Conservation (phyloP, 1,284 basidiomycete species). For the Cryptococcus sp. region DNA sequence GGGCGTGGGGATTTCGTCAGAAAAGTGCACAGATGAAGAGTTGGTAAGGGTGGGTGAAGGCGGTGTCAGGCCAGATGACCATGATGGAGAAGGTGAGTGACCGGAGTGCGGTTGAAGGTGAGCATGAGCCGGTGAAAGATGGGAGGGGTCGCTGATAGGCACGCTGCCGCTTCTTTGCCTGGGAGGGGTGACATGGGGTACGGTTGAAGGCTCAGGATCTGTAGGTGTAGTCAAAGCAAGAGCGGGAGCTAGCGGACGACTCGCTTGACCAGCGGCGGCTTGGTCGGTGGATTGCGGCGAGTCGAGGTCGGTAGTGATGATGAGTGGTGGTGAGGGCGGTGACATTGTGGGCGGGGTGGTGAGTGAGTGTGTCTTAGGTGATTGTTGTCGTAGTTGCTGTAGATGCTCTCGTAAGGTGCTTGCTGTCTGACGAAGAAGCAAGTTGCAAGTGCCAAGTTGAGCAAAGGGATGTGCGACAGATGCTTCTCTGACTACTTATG, state of each 20-base stretch:
- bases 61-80: slow-evolving; percentile 31
- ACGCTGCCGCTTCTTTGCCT: slow-evolving; percentile 14
- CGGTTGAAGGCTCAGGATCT: slow-evolving; percentile 1
- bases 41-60: slow-evolving; percentile 45
- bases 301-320: slow-evolving; percentile 45
- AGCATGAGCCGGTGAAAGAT: slow-evolving; percentile 30
- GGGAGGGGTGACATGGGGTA: slow-evolving; percentile 12
- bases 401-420: too few species aligned
- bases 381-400: too few species aligned
- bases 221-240: too few species aligned
- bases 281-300: slow-evolving; percentile 6
- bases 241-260: too few species aligned
- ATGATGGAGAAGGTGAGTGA: slow-evolving; percentile 25
- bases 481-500: too few species aligned
- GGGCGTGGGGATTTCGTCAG: slow-evolving; percentile 36
- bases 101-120: slow-evolving; percentile 12
- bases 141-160: slow-evolving; percentile 19
- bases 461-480: too few species aligned
- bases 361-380: too few species aligned
- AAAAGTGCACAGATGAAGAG: slow-evolving; percentile 41
- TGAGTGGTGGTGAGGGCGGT: slow-evolving; percentile 31
- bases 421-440: too few species aligned
- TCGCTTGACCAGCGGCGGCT: not conserved
- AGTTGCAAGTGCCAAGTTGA: too few species aligned
- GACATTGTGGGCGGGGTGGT: slow-evolving; percentile 7